Base-by-base conservation (phyloP, 2,329 filamentous ascomycete genomes). In the Beauveria rudraprayagi region DNA sequence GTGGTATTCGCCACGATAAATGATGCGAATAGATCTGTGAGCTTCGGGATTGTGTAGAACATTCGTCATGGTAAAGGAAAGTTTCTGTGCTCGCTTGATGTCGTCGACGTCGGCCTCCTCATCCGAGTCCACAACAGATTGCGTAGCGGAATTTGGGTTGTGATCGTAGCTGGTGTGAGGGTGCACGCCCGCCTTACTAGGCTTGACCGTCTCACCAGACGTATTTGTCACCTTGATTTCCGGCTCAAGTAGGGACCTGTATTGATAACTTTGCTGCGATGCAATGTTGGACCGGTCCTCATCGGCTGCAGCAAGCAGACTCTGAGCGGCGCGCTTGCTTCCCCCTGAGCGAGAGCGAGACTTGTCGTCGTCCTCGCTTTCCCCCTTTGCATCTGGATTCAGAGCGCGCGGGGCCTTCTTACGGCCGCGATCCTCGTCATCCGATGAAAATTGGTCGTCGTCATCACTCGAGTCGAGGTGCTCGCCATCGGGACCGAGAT, bases 141-240 rank as follows among this genome's bases (percentile, higher is more conserved):
- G 78, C 72, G 76, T 75, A 4, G 79, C 78, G 5, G 83, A 84
- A n/a, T 76, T 68, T 3, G 82, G 82, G 16, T 83, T 80, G 62
- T 86, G 78, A 68, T 96, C 92, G 70, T 92, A 97, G 70, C 87
- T 94, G 11, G 90, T 96, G 58, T 85, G 84, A 1, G 92, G 92
- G 71, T 95, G 92, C 11, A 94, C 83, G 2, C 81, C 80, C 1
- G 79, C 70, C 70, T 84, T 87, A 64, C 68, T 76, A 56, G 74
- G 70, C 67, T 81, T 85, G 65, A 78, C 76, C 66, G 82, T 85
- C 61, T 88, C 84, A 17, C 86, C 85, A 3, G 81, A 77, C 1
- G 88, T 83, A 34, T 79, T 81, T 0, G 85, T 90, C 34, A 89
- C 74, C 8, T 82, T 87, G 63, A 89, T 85, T 64, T 84, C 78